Evolutionary conservation across 345 rosid species (phyloP), one percentile per base, ranked within the genome.

Genomic region (Sonneratia alba): DNA sequence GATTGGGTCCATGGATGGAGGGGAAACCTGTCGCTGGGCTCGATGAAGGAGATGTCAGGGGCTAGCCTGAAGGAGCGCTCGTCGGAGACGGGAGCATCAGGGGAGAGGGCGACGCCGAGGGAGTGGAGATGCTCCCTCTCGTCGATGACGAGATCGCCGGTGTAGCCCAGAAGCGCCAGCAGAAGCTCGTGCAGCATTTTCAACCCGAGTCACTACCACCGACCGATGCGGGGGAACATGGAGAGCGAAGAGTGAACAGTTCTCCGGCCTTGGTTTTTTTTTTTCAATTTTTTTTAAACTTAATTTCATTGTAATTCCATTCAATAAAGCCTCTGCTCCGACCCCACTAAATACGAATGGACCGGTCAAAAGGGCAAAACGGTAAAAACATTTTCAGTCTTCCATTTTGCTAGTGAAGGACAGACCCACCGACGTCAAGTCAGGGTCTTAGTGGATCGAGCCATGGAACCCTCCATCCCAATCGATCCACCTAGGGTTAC

Each of bases 71-170:
- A 92, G 71, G 96, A 74, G 72, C 79, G 78, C 59, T 88, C 83
- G 22, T 87, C 89, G 49, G 95, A 83, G 82, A 93, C 73, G 70
- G 91, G 82, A 19, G 90, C 82, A 79, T 89, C 89, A 32, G 87
- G 80, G 38, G 88, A 81, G 55, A 82, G 76, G 47, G 53, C 55
- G 74, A 87, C 78, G 79, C 91, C 92, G 67, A 84, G 80, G 57
- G 96, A 82, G 45, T 77, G 78, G 27, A 78, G 83, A 74, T 86
- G 94, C 77, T 90, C 99, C 37, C 91, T 77, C 82, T 92, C 92
- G 85, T 92, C 96, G 81, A 92, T 77, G 68, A 95, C 87, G 70
- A 95, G 90, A 80, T 94, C 97, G 68, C 99, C 97, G 40, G 97
- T 89, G 88, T 85, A 87, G 70, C 99, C 99, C 53, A 92, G 69